Conservation (phyloP, 148 eudicot genomes). For the Cornus suecica region DNA sequence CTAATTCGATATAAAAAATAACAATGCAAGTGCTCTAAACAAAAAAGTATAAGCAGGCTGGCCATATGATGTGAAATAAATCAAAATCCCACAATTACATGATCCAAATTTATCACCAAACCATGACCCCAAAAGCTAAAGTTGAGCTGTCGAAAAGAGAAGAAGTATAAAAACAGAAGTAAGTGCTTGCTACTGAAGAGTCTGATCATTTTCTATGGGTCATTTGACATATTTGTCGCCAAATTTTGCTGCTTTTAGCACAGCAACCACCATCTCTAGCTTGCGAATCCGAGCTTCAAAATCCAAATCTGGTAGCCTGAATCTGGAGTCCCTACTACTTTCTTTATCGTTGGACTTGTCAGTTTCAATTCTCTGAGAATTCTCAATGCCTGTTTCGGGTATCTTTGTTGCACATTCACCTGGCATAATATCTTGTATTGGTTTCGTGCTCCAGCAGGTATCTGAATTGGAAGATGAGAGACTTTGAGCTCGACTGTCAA, state of each 20-base stretch:
- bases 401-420: neutral
- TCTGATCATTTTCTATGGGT: too few species aligned
- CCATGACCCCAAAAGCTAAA: too few species aligned
- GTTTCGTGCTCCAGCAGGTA: neutral
- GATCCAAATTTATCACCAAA: too few species aligned
- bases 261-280: constrained; percentile 9
- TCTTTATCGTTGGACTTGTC: neutral
- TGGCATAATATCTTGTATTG: neutral
- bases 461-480: neutral
- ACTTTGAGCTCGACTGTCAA: neutral
- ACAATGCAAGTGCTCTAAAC: too few species aligned
- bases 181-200: too few species aligned
- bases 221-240: neutral
- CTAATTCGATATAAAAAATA: too few species aligned
- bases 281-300: neutral
- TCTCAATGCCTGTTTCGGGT: neutral
- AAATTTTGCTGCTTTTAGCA: neutral
- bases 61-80: too few species aligned
- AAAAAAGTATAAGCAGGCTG: too few species aligned
- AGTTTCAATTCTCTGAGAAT: neutral
- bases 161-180: too few species aligned
- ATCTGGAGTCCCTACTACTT: neutral
- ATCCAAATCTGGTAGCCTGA: neutral
- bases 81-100: too few species aligned
- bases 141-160: too few species aligned